Evolutionary conservation across 1,284 basidiomycete genomes (phyloP).

Genomic region (Pseudozyma tsukubaensis): DNA sequence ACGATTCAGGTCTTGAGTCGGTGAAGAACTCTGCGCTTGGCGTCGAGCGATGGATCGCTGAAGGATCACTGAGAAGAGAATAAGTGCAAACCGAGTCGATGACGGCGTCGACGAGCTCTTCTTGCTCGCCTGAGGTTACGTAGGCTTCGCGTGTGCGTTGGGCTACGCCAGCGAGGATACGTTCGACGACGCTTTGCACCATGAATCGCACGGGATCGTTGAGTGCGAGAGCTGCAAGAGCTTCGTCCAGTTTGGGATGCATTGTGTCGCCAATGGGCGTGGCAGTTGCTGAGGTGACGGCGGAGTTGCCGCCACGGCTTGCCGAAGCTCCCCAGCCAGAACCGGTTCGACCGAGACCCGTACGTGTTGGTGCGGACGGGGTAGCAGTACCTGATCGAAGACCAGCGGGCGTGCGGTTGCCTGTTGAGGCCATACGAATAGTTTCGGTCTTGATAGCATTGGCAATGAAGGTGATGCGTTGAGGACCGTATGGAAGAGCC

Average conservation of each 20-base stretch:
- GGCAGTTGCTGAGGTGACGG: constrained; percentile 45
- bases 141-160: constrained; percentile 24
- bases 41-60: constrained; percentile 37
- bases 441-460: constrained; percentile 48
- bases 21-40: constrained; percentile 48
- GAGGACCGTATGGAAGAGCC: constrained; percentile 34
- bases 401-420: constrained; percentile 10
- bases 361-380: constrained; percentile 21
- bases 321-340: constrained; percentile 17
- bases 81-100: constrained; percentile 59
- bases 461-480: constrained; percentile 46
- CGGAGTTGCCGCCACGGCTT: constrained; percentile 12
- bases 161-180: constrained; percentile 34
- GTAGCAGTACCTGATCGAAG: constrained; percentile 34
- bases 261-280: constrained; percentile 40
- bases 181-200: constrained; percentile 46
- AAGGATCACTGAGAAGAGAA: constrained; percentile 44
- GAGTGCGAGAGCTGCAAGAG: constrained; percentile 25
- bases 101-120: constrained; percentile 49
- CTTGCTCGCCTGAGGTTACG: constrained; percentile 48
- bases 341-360: constrained; percentile 23
- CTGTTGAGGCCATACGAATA: constrained; percentile 28
- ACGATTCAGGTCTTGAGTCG: constrained; percentile 3
- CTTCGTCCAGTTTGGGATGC: constrained; percentile 42
- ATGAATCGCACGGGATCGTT: constrained; percentile 57